Percentiles rank a stretch among this genome's conserved stretches.
Conservation (phyloP, 2,329 filamentous ascomycete genomes). For the Apiospora hydei region DNA sequence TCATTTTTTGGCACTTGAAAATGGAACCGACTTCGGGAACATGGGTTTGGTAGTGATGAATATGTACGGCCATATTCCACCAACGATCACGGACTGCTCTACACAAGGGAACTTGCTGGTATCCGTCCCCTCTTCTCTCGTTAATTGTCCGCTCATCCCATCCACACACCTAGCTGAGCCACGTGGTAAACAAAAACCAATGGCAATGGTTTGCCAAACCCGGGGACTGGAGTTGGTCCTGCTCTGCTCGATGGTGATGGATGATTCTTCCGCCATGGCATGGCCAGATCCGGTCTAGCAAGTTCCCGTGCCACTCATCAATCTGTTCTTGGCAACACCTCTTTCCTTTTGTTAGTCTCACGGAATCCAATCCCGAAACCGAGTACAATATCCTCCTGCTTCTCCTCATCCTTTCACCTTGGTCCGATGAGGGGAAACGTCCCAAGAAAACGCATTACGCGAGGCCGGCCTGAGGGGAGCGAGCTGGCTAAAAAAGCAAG, state of each 20-base stretch:
- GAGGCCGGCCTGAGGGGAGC: neutral
- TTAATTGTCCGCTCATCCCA: neutral
- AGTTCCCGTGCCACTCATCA: neutral
- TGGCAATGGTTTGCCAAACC: neutral
- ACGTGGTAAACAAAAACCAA: neutral
- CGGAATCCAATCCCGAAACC: neutral
- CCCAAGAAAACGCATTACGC: neutral
- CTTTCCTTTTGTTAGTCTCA: neutral
- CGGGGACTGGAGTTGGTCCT: neutral
- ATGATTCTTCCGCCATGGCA: constrained; percentile 12
- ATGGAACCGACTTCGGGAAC: no score
- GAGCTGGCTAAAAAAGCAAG: constrained; percentile 11
- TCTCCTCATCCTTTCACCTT: neutral
- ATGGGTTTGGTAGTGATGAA: no score
- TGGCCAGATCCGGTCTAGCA: neutral
- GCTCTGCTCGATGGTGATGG: neutral
- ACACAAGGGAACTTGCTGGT: neutral
- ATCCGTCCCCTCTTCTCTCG: neutral
- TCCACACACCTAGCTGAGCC: no score
- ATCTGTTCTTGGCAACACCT: neutral
- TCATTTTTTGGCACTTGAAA: no score
- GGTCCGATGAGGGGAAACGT: neutral
- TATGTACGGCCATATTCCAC: neutral
- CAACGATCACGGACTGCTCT: neutral
- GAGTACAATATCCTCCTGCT: neutral